Percentiles rank a stretch among this genome's conserved stretches.
phyloP scores from a whole-genome alignment of 1,284 basidiomycete genomes.

The Mycena sp. region DNA sequence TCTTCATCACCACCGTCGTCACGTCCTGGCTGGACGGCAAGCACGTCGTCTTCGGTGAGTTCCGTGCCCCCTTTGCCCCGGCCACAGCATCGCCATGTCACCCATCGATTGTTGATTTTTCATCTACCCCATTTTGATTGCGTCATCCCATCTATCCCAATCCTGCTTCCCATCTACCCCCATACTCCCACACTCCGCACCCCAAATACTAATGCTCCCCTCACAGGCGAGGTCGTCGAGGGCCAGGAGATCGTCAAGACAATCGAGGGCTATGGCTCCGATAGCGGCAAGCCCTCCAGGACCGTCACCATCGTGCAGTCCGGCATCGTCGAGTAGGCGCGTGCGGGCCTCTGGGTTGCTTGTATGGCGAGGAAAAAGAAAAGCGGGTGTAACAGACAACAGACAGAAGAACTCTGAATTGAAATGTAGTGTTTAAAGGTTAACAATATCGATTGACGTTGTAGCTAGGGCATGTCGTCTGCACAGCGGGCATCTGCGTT shows the following conservation, averaged over 20 bases:
- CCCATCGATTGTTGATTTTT: background rate
- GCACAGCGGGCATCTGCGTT: too few species aligned
- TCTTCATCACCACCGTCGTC: slow-evolving; percentile 89
- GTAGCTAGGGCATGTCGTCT: too few species aligned
- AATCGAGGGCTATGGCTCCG: slow-evolving; percentile 75
- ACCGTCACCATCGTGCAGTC: slow-evolving; percentile 72
- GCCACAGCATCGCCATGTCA: background rate
- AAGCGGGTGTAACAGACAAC: too few species aligned
- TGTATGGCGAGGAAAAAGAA: background rate
- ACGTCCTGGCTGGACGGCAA: slow-evolving; percentile 76
- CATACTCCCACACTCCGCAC: background rate
- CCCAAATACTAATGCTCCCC: background rate
- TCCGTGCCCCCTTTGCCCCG: background rate
- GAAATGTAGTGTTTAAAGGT: too few species aligned
- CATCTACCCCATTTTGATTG: background rate
- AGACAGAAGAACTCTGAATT: too few species aligned
- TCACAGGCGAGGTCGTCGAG: slow-evolving; percentile 68
- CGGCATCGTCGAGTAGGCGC: slow-evolving; percentile 53
- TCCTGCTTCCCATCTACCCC: background rate
- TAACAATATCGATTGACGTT: too few species aligned
- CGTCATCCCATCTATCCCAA: background rate
- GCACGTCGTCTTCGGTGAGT: slow-evolving; percentile 84
- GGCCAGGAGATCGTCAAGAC: slow-evolving; percentile 82
- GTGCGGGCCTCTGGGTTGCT: too few species aligned
- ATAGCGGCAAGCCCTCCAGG: slow-evolving; percentile 60